Conservation (phyloP, 106 monocot genomes). For the Phalaenopsis equestris region DNA sequence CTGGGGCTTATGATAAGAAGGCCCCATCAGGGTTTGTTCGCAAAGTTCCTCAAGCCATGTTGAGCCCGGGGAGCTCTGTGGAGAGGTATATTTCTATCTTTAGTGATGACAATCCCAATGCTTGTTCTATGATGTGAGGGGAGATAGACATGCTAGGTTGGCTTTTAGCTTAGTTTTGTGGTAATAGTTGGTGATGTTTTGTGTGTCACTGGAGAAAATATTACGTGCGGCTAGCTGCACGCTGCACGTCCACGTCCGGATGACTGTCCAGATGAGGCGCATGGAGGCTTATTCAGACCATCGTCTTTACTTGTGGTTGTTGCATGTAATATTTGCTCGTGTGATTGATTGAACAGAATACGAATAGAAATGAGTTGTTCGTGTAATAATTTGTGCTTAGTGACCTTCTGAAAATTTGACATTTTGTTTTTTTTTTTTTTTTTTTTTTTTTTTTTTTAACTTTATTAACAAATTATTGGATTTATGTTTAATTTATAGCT, state of each 20-base stretch:
- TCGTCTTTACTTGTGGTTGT: too few relatives aligned
- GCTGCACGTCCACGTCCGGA: too few relatives aligned
- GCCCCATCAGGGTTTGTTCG: conserved; percentile 57
- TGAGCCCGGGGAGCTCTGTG: conserved; percentile 4
- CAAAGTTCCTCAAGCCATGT: conserved; percentile 33
- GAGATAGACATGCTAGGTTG: not conserved
- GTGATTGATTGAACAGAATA: not conserved
- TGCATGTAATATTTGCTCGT: too few relatives aligned
- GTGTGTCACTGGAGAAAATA: not conserved
- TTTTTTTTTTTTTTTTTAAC: too few relatives aligned
- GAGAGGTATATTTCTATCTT: conserved; percentile 34
- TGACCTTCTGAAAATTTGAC: too few relatives aligned
- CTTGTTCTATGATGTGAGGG: conserved; percentile 52
- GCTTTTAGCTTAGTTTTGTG: not conserved
- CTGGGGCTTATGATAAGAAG: conserved; percentile 48
- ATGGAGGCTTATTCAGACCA: too few relatives aligned
- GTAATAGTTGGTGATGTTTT: not conserved
- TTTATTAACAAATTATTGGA: too few relatives aligned
- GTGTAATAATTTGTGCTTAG: not conserved
- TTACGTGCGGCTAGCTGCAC: too few relatives aligned
- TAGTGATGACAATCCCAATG: conserved; percentile 57
- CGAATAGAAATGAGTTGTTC: not conserved
- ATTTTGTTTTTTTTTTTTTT: too few relatives aligned
- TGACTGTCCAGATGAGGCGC: too few relatives aligned
- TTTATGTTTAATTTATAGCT: too few relatives aligned